Evolutionary conservation across 163 green algal species (phyloP).

Genomic region (Prototheca stagnorum): DNA sequence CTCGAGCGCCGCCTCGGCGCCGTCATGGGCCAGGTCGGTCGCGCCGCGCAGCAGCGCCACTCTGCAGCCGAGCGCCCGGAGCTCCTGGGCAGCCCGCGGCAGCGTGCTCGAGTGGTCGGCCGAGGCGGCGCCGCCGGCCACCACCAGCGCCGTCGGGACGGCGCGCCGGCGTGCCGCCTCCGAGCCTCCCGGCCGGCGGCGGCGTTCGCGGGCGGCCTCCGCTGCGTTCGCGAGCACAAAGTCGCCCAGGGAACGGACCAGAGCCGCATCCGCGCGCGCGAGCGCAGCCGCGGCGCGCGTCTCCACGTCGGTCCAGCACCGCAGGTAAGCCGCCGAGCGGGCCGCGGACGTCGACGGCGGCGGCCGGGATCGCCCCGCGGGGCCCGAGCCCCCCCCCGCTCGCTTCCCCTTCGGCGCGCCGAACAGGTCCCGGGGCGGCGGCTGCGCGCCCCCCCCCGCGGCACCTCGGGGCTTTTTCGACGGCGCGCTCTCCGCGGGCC

Average conservation of each 20-base stretch:
- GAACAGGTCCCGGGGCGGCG: too few relatives aligned
- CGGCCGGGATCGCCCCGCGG: too few relatives aligned
- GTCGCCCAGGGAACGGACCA: constrained; percentile 14
- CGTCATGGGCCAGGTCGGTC: neutral
- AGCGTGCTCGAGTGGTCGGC: constrained; percentile 30
- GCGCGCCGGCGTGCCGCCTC: neutral
- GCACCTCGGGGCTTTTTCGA: too few relatives aligned
- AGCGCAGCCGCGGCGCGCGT: constrained; percentile 1
- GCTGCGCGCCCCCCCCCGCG: too few relatives aligned
- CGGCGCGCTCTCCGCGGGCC: too few relatives aligned
- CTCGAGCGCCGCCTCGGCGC: neutral
- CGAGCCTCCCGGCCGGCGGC: neutral
- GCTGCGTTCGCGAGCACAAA: constrained; percentile 8
- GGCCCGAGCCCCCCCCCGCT: too few relatives aligned
- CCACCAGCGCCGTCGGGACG: constrained; percentile 23
- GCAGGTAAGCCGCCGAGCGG: neutral
- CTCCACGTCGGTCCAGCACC: neutral
- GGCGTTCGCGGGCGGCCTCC: neutral
- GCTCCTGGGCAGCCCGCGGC: constrained; percentile 8
- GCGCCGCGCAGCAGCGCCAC: neutral
- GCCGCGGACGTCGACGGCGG: too few relatives aligned
- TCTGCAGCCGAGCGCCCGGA: constrained; percentile 13
- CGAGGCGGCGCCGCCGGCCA: constrained; percentile 31
- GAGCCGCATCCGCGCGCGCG: constrained; percentile 1
- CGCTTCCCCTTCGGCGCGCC: too few relatives aligned